phyloP scores from a whole-genome alignment of 176 grass and related monocot genomes.

The Oryza longistaminata region DNA sequence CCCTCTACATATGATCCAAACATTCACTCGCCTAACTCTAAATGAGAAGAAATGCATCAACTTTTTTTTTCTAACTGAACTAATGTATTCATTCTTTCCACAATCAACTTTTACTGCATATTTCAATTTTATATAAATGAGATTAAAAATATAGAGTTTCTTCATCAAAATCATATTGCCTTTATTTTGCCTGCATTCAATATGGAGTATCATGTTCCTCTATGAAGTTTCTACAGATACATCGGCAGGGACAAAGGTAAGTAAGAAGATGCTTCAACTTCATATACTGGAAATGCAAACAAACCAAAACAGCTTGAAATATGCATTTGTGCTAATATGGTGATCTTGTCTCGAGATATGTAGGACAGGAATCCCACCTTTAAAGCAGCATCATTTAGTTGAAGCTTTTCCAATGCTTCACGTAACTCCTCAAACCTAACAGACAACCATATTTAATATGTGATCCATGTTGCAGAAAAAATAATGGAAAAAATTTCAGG shows the following conservation, averaged over 20 bases:
- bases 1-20: too few species aligned
- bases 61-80: background rate
- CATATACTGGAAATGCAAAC: slow-evolving; percentile 16
- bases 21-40: background rate
- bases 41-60: background rate
- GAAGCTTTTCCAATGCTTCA: slow-evolving; percentile 91
- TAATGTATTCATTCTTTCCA: background rate
- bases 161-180: background rate
- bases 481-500: slow-evolving; percentile 19
- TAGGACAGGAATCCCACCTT: slow-evolving; percentile 57
- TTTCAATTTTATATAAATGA: slow-evolving; percentile 16
- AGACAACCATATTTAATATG: slow-evolving; percentile 25
- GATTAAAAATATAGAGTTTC: background rate
- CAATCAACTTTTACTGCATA: slow-evolving; percentile 16
- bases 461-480: slow-evolving; percentile 15
- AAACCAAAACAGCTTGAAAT: slow-evolving; percentile 13
- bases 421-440: slow-evolving; percentile 86
- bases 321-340: slow-evolving; percentile 22
- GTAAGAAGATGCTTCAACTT: background rate
- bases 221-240: slow-evolving; percentile 21
- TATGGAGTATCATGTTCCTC: slow-evolving; percentile 24
- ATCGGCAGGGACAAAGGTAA: background rate
- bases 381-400: slow-evolving; percentile 92
- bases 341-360: slow-evolving; percentile 21
- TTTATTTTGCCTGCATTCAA: background rate